These are phyloP conservation scores for Raffaelea deltoideospora DNA, from an alignment of 2,329 filamentous ascomycete genomes.

Conservation along the genomic window DNA sequence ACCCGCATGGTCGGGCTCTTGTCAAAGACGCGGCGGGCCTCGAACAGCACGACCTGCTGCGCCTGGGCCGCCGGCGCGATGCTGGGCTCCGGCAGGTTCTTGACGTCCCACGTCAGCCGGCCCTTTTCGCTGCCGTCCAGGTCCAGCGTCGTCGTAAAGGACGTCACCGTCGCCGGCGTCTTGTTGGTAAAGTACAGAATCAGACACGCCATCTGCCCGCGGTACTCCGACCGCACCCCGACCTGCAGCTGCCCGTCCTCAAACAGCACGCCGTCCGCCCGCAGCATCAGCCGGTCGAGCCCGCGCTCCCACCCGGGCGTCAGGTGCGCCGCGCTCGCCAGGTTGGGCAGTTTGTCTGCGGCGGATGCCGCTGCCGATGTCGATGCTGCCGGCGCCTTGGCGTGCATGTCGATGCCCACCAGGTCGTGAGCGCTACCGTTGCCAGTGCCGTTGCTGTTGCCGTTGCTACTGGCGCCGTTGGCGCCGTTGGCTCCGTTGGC, in stretches of 20 bases:
- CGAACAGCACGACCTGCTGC: constrained; percentile 91
- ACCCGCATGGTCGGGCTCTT: constrained; percentile 84
- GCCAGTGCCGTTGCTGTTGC: constrained; percentile 11
- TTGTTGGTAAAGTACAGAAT: constrained; percentile 97
- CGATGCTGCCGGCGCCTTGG: constrained; percentile 41
- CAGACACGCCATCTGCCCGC: constrained; percentile 85
- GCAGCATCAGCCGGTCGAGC: constrained; percentile 68
- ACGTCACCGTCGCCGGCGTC: constrained; percentile 67
- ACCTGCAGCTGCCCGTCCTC: constrained; percentile 92
- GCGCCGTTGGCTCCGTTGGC: constrained; percentile 23
- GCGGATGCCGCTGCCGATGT: constrained; percentile 11
- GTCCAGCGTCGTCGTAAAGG: constrained; percentile 88
- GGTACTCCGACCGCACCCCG: constrained; percentile 83
- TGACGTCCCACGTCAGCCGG: constrained; percentile 70
- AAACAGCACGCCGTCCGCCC: constrained; percentile 75
- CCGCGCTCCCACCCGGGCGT: constrained; percentile 91
- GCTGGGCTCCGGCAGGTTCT: constrained; percentile 72
- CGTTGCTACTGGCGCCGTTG: constrained; percentile 31
- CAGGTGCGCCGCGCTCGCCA: constrained; percentile 82
- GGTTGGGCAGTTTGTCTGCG: constrained; percentile 54
- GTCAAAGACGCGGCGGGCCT: constrained; percentile 65
- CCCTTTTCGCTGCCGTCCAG: constrained; percentile 52
- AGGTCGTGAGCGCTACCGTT: constrained; percentile 40
- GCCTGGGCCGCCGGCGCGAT: constrained; percentile 63
- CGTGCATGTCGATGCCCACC: constrained; percentile 65